Conservation (phyloP, 306 rosid species). For the Canavalia ensiformis region DNA sequence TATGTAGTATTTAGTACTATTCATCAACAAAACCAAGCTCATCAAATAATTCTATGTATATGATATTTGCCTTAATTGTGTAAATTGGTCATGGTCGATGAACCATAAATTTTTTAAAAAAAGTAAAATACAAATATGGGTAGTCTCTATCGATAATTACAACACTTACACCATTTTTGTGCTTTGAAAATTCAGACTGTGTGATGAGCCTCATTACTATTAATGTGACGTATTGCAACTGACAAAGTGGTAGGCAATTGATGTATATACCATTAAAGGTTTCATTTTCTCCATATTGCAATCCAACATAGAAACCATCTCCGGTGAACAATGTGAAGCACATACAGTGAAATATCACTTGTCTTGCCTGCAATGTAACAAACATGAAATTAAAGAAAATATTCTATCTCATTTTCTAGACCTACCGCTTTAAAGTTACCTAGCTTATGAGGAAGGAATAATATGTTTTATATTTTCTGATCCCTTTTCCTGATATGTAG, state of each 20-base stretch:
- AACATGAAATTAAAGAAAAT: constrained; percentile 16
- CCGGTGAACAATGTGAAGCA: not conserved
- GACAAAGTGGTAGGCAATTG: constrained; percentile 11
- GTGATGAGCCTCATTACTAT: constrained; percentile 1
- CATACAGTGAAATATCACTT: constrained; percentile 1
- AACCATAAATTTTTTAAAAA: not conserved
- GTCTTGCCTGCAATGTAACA: constrained; percentile 25
- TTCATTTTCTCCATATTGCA: constrained; percentile 29
- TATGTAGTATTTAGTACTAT: not conserved
- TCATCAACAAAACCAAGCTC: not conserved
- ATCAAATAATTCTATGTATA: not conserved
- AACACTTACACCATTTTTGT: constrained; percentile 9
- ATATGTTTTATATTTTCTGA: not conserved
- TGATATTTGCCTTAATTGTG: not conserved
- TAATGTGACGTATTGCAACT: constrained; percentile 17
- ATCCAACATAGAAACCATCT: constrained; percentile 16
- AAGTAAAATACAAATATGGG: not conserved
- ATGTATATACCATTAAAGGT: not conserved
- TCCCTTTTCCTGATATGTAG: constrained; percentile 27
- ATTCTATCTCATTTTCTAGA: not conserved
- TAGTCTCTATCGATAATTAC: not conserved
- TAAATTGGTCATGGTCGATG: not conserved
- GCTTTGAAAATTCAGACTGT: constrained; percentile 8
- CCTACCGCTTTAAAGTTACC: not conserved
- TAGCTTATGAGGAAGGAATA: not conserved